A percentile compares a stretch with the other conserved stretches of the same genome.
Conservation (phyloP, 441 rosid genomes). For the Aleurites moluccanus region DNA sequence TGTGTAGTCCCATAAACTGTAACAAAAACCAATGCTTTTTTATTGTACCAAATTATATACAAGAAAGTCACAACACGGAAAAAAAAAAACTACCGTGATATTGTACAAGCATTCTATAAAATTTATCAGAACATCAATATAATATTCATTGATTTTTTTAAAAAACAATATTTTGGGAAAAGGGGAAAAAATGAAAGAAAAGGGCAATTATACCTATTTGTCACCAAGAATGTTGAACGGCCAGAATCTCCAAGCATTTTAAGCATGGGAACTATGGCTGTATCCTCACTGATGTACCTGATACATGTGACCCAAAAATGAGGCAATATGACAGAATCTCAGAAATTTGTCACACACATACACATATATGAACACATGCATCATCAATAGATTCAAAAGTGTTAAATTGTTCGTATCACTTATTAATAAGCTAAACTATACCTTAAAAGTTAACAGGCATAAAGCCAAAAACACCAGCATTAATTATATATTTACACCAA, state of each 20-base stretch:
- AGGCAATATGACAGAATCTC: background rate
- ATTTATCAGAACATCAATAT: background rate
- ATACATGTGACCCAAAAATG: slow-evolving; percentile 11
- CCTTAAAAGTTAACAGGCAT: background rate
- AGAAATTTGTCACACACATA: background rate
- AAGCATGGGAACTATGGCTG: slow-evolving; percentile 71
- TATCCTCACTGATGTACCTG: slow-evolving; percentile 83
- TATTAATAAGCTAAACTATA: background rate
- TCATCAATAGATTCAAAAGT: background rate
- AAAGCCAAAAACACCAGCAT: background rate
- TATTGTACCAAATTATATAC: background rate
- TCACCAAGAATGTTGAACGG: slow-evolving; percentile 90
- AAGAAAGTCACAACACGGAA: background rate
- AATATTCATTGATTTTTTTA: background rate
- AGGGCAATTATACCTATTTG: slow-evolving; percentile 62
- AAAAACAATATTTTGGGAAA: too few species aligned
- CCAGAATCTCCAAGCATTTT: slow-evolving; percentile 89
- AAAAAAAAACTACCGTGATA: background rate
- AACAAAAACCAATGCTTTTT: slow-evolving; percentile 17
- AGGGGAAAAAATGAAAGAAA: background rate
- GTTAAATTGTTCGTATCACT: background rate
- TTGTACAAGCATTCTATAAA: background rate
- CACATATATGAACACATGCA: background rate
- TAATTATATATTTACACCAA: background rate
- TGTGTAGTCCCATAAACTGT: slow-evolving; percentile 99